Percentiles rank a stretch among this genome's conserved stretches.
Conservation (phyloP, 306 rosid genomes). For the Ceratonia siliqua region DNA sequence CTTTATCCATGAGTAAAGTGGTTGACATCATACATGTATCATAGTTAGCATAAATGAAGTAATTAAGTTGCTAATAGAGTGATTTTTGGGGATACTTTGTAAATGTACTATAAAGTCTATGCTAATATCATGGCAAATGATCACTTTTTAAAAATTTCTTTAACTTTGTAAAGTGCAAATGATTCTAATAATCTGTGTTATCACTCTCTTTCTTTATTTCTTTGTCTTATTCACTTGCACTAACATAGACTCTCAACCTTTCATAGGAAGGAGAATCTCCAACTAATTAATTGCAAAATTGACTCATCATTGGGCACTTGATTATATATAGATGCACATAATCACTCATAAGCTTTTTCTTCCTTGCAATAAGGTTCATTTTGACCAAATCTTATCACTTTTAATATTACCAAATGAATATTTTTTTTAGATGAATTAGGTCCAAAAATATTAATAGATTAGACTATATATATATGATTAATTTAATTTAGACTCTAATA, state of each 20-base stretch:
- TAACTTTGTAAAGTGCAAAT: neutral
- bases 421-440: no score
- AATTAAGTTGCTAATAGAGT: no score
- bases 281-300: constrained; percentile 14
- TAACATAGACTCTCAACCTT: constrained; percentile 2
- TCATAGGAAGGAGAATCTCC: constrained; percentile 25
- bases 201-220: neutral
- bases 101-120: no score
- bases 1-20: no score
- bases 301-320: neutral
- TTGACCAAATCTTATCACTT: no score
- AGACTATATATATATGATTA: no score
- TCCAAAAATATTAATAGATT: no score
- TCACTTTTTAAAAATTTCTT: constrained; percentile 21
- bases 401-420: no score
- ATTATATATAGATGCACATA: constrained; percentile 23
- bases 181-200: neutral
- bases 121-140: neutral
- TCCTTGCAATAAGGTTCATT: constrained; percentile 12
- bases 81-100: no score
- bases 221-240: constrained; percentile 11
- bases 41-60: no score
- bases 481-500: no score
- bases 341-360: constrained; percentile 5
- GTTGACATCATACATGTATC: no score